Evolutionary conservation across 2,329 filamentous ascomycete species (phyloP).

Genomic region (Cercospora berteroae): DNA sequence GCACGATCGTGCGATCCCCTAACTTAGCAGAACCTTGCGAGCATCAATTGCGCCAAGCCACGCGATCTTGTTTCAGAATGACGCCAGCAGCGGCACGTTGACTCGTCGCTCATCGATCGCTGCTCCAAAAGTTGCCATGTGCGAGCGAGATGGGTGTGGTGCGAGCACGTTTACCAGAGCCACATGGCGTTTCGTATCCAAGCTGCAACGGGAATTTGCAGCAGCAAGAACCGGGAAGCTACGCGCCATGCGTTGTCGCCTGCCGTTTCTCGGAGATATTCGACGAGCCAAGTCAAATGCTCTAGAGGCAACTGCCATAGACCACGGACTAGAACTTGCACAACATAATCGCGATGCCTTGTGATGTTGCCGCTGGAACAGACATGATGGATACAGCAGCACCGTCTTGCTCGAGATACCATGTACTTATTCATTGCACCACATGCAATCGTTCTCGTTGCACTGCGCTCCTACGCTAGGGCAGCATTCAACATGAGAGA

Average conservation of each 20-base stretch:
- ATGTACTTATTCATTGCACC: not conserved
- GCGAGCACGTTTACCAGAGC: not conserved
- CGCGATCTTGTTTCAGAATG: not conserved
- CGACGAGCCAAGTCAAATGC: not conserved
- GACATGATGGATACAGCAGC: too few relatives aligned
- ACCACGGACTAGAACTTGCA: not conserved
- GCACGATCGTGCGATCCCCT: not conserved
- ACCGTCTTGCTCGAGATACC: not conserved
- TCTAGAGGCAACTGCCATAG: not conserved
- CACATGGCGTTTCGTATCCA: not conserved
- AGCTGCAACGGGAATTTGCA: not conserved
- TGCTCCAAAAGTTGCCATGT: not conserved
- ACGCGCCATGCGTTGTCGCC: not conserved
- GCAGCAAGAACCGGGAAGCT: not conserved
- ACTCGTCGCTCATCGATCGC: not conserved
- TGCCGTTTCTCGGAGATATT: not conserved
- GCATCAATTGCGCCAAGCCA: not conserved
- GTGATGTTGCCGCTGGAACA: too few relatives aligned
- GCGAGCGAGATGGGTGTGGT: not conserved
- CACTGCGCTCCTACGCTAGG: not conserved
- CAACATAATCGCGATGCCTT: not conserved
- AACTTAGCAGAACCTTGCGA: not conserved
- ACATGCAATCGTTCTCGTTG: not conserved
- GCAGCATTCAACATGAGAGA: not conserved
- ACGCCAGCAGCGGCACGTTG: not conserved